Base-by-base conservation (phyloP, 192 early-diverging fungal genomes). In the Backusella tarrabulga region DNA sequence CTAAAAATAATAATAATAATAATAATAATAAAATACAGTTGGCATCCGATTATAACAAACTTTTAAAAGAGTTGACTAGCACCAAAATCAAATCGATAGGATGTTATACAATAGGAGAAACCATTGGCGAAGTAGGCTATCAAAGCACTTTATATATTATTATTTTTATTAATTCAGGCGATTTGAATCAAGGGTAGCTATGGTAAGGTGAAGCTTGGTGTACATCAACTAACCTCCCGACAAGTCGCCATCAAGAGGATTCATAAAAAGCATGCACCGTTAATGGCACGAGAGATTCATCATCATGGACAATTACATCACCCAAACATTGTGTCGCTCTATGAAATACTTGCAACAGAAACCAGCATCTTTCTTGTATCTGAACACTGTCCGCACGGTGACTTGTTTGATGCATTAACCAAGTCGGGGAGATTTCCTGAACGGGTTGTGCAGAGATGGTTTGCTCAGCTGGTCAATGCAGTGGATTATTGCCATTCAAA, bases 371-470 rank as follows among this genome's bases (percentile, higher is more conserved):
- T 92, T 82, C 88, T 96, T 74, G 86, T 95, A 26, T 88, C 89
- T 46, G 94, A 96, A 80, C 94, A 91, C 71, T 94, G 93, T 67
- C 80, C 84, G 19, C 90, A 90, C 40, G 93, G 93, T 6, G 93
- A 94, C 76, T 70, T 90, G 4, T 87, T 86, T 44, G 86, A 88
- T 77, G 80, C 82, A 14, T 78, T 91, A 7, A 75, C 84, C 14
- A 71, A 71, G 29, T 79, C 75, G 63, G 82, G 86, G 14, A 76
- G 83, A 9, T 78, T 75, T 44, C 78, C 79, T 29, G 88, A 88
- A 36, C 50, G 68, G 2, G 74, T 79, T 4, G 86, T 83, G 1
- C 81, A 83, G 50, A 77, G 73, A 56, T 87, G 87, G 85, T 89
- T 89, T 77, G 72, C 79, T 17, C 89, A 89, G 50, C 73, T 89